These are phyloP conservation scores for Neoboletus magnificus DNA, from an alignment of 768 basidiomycete genomes.

Conservation along the genomic window DNA sequence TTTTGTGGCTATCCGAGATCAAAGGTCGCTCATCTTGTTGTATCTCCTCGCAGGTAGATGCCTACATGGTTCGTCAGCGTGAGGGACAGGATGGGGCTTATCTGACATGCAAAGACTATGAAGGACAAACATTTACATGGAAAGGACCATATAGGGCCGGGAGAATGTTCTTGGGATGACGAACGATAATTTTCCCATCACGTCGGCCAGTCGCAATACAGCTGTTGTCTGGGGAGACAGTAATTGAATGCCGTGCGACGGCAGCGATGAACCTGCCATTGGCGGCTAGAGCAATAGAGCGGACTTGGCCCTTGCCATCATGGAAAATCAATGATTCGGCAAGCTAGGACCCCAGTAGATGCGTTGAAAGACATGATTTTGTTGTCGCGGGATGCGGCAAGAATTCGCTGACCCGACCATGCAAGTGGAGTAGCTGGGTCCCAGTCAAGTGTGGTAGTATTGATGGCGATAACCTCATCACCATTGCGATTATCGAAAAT, in stretches of 20 bases:
- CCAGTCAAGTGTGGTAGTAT: accelerated
- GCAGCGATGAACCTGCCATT: neutral
- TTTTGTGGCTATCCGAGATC: neutral
- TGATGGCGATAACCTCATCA: neutral
- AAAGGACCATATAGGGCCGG: neutral
- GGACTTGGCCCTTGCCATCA: neutral
- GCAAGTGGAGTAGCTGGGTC: neutral
- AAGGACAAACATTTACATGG: neutral
- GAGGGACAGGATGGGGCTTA: neutral
- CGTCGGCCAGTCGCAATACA: neutral
- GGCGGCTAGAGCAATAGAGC: neutral
- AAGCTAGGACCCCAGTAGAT: neutral
- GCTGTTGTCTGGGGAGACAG: neutral
- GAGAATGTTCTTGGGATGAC: neutral
- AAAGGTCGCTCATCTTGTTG: neutral
- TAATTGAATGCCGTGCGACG: neutral
- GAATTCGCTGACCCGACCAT: neutral
- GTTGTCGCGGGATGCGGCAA: neutral
- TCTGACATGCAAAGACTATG: neutral
- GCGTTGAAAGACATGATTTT: neutral
- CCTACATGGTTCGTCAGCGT: neutral
- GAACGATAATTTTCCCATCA: neutral
- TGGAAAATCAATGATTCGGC: neutral
- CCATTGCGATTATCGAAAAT: neutral
- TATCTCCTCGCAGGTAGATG: neutral